phyloP scores from a whole-genome alignment of 306 rosid species.

The Trifolium subterraneum region DNA sequence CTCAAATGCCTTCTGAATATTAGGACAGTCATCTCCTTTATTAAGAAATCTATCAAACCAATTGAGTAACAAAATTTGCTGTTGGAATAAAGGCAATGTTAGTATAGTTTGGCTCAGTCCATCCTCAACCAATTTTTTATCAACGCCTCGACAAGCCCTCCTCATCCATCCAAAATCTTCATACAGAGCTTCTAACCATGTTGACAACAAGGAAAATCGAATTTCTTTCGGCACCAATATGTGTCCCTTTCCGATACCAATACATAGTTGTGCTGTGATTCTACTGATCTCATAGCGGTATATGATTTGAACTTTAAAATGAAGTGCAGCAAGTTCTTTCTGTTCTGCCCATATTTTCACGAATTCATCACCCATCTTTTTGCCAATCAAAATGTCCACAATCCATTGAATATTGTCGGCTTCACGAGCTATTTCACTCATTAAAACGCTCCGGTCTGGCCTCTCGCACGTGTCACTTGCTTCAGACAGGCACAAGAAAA shows the following conservation, averaged over 20 bases:
- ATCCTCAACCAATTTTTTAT: slow-evolving; percentile 80
- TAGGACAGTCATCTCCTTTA: slow-evolving; percentile 92
- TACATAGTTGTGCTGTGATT: slow-evolving; percentile 81
- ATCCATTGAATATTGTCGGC: slow-evolving; percentile 93
- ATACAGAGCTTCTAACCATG: slow-evolving; percentile 90
- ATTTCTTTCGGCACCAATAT: slow-evolving; percentile 79
- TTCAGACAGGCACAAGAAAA: slow-evolving; percentile 68
- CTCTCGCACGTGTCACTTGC: slow-evolving; percentile 51
- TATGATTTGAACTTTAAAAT: slow-evolving; percentile 69
- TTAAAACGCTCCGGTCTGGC: slow-evolving; percentile 63
- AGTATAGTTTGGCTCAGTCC: slow-evolving; percentile 86
- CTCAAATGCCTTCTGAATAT: slow-evolving; percentile 89
- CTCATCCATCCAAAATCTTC: slow-evolving; percentile 95
- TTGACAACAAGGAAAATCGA: slow-evolving; percentile 68
- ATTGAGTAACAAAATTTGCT: slow-evolving; percentile 67
- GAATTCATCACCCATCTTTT: slow-evolving; percentile 77
- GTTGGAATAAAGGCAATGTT: slow-evolving; percentile 84
- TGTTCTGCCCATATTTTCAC: slow-evolving; percentile 93
- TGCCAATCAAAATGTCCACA: slow-evolving; percentile 70
- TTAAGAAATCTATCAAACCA: slow-evolving; percentile 88
- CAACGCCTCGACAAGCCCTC: slow-evolving; percentile 68
- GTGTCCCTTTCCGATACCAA: slow-evolving; percentile 80
- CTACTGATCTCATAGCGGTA: slow-evolving; percentile 83
- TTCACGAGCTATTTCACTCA: slow-evolving; percentile 80
- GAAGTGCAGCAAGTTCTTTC: slow-evolving; percentile 80